These are phyloP conservation scores for Phytophthora fragariaefolia DNA, from an alignment of 352 stramenopile genomes.

Conservation along the genomic window DNA sequence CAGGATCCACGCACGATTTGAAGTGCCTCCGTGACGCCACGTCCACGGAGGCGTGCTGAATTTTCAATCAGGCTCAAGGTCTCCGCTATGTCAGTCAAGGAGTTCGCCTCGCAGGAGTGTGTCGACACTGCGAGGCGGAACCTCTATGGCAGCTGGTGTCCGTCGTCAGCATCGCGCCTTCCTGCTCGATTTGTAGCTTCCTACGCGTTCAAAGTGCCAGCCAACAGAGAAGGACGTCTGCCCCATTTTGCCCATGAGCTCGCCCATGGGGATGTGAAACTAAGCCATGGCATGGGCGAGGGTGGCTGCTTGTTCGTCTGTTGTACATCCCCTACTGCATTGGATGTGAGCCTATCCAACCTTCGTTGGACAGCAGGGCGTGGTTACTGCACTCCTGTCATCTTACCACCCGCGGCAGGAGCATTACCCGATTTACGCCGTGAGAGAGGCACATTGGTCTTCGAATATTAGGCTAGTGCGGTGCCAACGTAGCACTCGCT, in stretches of 20 bases:
- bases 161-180: constrained; percentile 30
- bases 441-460: not conserved
- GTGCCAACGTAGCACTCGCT: constrained; percentile 3
- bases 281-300: not conserved
- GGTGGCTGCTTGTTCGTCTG: constrained; percentile 8
- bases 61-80: constrained; percentile 18
- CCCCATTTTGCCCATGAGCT: not conserved
- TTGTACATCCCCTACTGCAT: not conserved
- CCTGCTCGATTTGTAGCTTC: constrained; percentile 26
- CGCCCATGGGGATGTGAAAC: constrained; percentile 4
- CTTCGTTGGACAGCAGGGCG: constrained; percentile 16
- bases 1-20: constrained; percentile 28
- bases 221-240: constrained; percentile 29
- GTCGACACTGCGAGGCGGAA: constrained; percentile 16
- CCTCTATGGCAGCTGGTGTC: constrained; percentile 22
- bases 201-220: constrained; percentile 10
- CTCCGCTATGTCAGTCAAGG: constrained; percentile 11
- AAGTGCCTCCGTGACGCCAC: constrained; percentile 11
- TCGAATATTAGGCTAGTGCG: constrained; percentile 14
- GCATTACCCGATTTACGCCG: constrained; percentile 30
- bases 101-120: not conserved
- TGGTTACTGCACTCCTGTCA: constrained; percentile 1
- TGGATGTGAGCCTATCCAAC: constrained; percentile 27
- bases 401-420: constrained; percentile 7
- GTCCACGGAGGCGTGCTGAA: constrained; percentile 20